Base-by-base conservation (phyloP, 352 stramenopile genomes). In the Phytophthora agathidicida region DNA sequence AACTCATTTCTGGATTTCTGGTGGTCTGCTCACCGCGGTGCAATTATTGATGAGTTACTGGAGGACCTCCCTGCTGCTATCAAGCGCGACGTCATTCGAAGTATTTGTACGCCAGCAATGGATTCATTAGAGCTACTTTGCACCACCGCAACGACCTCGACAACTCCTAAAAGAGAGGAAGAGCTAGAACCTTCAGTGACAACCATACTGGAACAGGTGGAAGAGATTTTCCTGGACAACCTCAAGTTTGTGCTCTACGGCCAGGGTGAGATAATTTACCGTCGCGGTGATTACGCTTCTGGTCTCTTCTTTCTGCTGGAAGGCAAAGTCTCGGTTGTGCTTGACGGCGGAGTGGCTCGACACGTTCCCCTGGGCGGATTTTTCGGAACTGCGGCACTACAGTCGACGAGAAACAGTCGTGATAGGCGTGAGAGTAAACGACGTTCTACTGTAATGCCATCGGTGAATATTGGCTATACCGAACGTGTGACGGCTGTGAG, bases 1-100 rank as follows among this genome's bases (percentile, higher is more conserved):
- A 86, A 86, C 53, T 79, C 77, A 11, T 89, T 88, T 36, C 36
- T 89, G 10, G 77, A 89, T 38, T 89, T 81, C 16, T 89, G 80
- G 80, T 88, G 80, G 80, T 84, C 77, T 11, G 62, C 77, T 5
- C 80, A 89, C 33, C 75, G 80, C 7, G 77, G 80, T 7, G 77
- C 80, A 13, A 83, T 87, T 37, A 79, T 90, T 33, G 74, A 77
- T 28, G 71, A 88, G 19, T 44, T 90, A 7, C 46, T 90, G 5
- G 33, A 80, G 7, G 78, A 90, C 26, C 64, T 90, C 1, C 80
- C 80, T 0, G 52, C 46, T 17, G 73, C 49, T 8, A 86, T 88
- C 38, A 83, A 88, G 33, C 68, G 73, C 3, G 78, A 88, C 27
- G 85, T 90, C 13, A 54, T 81, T 2, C 62, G 61, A 2, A 88